Percentiles rank a stretch among this genome's conserved stretches.
Conservation (phyloP, 2,329 filamentous ascomycete species). For the Dactylella cylindrospora region DNA sequence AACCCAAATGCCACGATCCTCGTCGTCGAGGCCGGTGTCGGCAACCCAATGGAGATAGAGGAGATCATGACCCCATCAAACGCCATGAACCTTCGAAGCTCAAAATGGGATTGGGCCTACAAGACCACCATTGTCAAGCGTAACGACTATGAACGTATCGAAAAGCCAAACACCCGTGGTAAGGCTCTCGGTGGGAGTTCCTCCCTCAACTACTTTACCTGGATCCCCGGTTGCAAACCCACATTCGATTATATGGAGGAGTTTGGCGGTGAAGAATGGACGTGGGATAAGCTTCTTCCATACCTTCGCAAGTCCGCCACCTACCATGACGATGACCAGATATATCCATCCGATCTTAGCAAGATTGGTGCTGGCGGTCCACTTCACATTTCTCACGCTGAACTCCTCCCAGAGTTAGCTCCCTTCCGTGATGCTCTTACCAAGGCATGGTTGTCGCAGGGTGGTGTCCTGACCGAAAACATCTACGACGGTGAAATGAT, state of each 20-base stretch:
- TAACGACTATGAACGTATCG: slow-evolving; percentile 62
- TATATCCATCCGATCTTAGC: slow-evolving; percentile 28
- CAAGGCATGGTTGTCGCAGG: slow-evolving; percentile 60
- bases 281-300: slow-evolving; percentile 55
- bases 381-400: slow-evolving; percentile 48
- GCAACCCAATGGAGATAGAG: slow-evolving; percentile 57
- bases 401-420: slow-evolving; percentile 50
- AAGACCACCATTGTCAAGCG: slow-evolving; percentile 65
- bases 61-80: slow-evolving; percentile 60
- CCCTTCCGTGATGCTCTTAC: slow-evolving; percentile 55
- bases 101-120: slow-evolving; percentile 63
- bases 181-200: slow-evolving; percentile 63
- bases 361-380: slow-evolving; percentile 32
- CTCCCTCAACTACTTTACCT: slow-evolving; percentile 65
- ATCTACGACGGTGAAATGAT: slow-evolving; percentile 61
- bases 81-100: slow-evolving; percentile 60
- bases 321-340: slow-evolving; percentile 59
- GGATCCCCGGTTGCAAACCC: slow-evolving; percentile 60
- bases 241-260: slow-evolving; percentile 48
- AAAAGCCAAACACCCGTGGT: slow-evolving; percentile 62
- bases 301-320: slow-evolving; percentile 57
- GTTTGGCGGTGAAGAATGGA: slow-evolving; percentile 59
- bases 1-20: slow-evolving; percentile 40
- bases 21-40: slow-evolving; percentile 52
- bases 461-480: slow-evolving; percentile 58